phyloP scores from a whole-genome alignment of 257 asterid species.

The Agastache rugosa region DNA sequence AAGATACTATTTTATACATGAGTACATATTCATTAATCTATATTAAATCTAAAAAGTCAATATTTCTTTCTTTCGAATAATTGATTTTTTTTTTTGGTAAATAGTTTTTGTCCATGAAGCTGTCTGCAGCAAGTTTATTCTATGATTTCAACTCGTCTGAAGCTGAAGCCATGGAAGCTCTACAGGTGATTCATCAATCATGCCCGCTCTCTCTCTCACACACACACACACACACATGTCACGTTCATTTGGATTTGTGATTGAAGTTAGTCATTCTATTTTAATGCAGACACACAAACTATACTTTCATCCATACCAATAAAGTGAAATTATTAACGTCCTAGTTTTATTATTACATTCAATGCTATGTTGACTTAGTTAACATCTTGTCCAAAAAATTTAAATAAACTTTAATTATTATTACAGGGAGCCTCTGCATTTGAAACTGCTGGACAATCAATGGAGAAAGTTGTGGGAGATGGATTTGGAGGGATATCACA shows the following conservation, averaged over 20 bases:
- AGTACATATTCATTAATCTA: background rate
- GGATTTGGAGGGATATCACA: constrained; percentile 70
- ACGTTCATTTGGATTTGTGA: constrained; percentile 30
- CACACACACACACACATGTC: too few relatives aligned
- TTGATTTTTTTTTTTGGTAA: background rate
- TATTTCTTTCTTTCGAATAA: background rate
- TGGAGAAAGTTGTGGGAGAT: constrained; percentile 64
- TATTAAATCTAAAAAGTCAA: background rate
- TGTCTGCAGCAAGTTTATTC: constrained; percentile 89
- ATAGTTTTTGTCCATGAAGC: constrained; percentile 94
- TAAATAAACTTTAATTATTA: background rate
- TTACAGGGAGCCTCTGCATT: constrained; percentile 61
- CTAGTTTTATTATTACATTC: too few relatives aligned
- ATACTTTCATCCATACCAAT: too few relatives aligned
- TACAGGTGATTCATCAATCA: constrained; percentile 43
- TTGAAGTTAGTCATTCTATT: too few relatives aligned
- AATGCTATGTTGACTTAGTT: too few relatives aligned
- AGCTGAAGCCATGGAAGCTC: constrained; percentile 64
- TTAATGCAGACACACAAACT: too few relatives aligned
- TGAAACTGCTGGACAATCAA: constrained; percentile 58
- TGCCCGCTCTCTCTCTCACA: background rate
- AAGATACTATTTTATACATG: constrained; percentile 27
- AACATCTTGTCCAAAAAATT: constrained; percentile 10
- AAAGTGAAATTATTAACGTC: too few relatives aligned
- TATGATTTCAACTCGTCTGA: constrained; percentile 91